Evolutionary conservation across 2,329 filamentous ascomycete species (phyloP).

Genomic region (Botrytis hyacinthi): DNA sequence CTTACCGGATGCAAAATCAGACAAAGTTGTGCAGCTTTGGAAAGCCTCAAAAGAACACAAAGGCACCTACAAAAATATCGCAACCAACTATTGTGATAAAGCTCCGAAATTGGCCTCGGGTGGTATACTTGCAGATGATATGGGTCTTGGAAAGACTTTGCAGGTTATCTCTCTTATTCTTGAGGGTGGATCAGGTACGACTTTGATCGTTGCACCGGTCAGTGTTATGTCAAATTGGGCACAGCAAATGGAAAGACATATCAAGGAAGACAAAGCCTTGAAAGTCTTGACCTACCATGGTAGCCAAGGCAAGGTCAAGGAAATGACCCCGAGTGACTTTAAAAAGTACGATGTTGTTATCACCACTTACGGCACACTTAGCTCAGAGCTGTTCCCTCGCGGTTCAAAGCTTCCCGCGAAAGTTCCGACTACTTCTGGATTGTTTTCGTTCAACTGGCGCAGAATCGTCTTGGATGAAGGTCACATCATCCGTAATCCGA

Average conservation of each 20-base stretch:
- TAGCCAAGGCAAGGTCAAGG: constrained; percentile 48
- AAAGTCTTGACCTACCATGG: constrained; percentile 76
- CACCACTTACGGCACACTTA: constrained; percentile 78
- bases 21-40: constrained; percentile 75
- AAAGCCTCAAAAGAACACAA: constrained; percentile 48
- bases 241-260: constrained; percentile 72
- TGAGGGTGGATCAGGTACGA: constrained; percentile 54
- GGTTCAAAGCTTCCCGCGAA: constrained; percentile 46
- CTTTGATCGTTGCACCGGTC: constrained; percentile 77
- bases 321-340: constrained; percentile 55
- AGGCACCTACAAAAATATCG: constrained; percentile 61
- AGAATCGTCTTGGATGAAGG: constrained; percentile 81
- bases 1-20: constrained; percentile 57
- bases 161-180: constrained; percentile 80
- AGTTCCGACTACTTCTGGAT: constrained; percentile 45
- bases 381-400: constrained; percentile 58
- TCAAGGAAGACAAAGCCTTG: constrained; percentile 60
- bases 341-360: constrained; percentile 71
- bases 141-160: constrained; percentile 90
- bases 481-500: constrained; percentile 76
- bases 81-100: constrained; percentile 64
- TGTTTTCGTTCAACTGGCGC: constrained; percentile 69
- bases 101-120: constrained; percentile 69
- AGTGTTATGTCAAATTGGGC: constrained; percentile 91
- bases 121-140: constrained; percentile 86